Conservation (phyloP, 2,329 filamentous ascomycete species). For the Orbilia oligospora region DNA sequence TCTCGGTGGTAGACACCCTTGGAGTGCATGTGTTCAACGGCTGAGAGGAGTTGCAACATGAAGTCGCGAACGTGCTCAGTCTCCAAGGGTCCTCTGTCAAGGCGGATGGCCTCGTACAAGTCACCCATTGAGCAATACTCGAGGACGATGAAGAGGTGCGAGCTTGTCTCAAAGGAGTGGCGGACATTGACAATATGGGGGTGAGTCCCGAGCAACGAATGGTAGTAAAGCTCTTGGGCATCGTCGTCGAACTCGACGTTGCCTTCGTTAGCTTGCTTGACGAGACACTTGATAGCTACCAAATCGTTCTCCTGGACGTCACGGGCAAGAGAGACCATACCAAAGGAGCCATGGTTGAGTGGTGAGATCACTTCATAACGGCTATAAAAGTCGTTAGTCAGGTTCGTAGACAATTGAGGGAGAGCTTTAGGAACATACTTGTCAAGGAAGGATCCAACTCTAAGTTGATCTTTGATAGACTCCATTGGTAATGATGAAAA, state of each 20-base stretch:
- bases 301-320: conserved; percentile 82
- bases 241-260: conserved; percentile 80
- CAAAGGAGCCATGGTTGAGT: conserved; percentile 98
- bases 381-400: conserved; percentile 52
- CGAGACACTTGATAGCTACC: conserved; percentile 96
- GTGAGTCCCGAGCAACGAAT: conserved; percentile 82
- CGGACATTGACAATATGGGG: conserved; percentile 94
- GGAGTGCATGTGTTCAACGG: conserved; percentile 78
- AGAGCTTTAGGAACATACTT: conserved; percentile 68
- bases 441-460: conserved; percentile 82
- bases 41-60: conserved; percentile 75
- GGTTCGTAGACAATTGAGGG: conserved; percentile 7
- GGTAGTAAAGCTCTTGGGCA: conserved; percentile 75
- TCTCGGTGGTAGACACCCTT: conserved; percentile 90
- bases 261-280: conserved; percentile 79
- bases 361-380: conserved; percentile 93
- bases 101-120: conserved; percentile 95
- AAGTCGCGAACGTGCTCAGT: conserved; percentile 97
- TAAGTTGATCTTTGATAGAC: conserved; percentile 87
- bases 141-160: conserved; percentile 91
- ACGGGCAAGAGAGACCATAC: conserved; percentile 95
- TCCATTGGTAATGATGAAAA: conserved; percentile 74
- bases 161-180: conserved; percentile 90
- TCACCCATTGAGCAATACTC: conserved; percentile 97
- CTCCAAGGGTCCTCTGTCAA: conserved; percentile 87